These are phyloP conservation scores for Candida freyschussii DNA, from an alignment of 1,139 yeast species.

Conservation along the genomic window DNA sequence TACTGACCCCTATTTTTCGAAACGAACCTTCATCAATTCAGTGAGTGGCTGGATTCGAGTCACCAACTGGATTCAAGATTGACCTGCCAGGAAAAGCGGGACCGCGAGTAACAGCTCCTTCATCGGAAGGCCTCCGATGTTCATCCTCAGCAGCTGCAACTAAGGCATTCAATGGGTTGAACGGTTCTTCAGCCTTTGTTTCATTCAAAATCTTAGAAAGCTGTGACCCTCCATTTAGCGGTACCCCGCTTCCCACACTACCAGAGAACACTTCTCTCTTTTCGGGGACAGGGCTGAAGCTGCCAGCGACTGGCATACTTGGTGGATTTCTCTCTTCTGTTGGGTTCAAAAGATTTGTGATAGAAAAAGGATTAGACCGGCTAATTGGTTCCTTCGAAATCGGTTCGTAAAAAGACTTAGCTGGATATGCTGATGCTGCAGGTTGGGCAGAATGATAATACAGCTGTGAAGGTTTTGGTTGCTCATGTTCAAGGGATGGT, in stretches of 20 bases:
- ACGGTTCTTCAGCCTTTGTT: background rate
- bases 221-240: no score
- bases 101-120: conserved; percentile 1
- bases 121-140: background rate
- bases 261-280: conserved; percentile 10
- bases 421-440: conserved; percentile 1
- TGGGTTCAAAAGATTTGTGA: conserved; percentile 25
- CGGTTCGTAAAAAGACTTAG: conserved; percentile 1
- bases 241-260: no score
- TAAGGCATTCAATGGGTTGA: conserved; percentile 18
- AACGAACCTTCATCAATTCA: no score
- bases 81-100: conserved; percentile 13
- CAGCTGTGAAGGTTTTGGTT: background rate
- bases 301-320: conserved; percentile 12
- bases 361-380: conserved; percentile 23
- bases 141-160: conserved; percentile 18
- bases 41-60: no score
- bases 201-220: no score
- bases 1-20: no score
- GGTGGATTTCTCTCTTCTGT: conserved; percentile 14
- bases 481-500: background rate
- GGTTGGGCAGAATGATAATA: no score
- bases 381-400: conserved; percentile 1
- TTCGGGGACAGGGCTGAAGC: conserved; percentile 12
- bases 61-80: conserved; percentile 7